Base-by-base conservation (phyloP, 352 stramenopile genomes). In the Phytophthora pseudosyringae region DNA sequence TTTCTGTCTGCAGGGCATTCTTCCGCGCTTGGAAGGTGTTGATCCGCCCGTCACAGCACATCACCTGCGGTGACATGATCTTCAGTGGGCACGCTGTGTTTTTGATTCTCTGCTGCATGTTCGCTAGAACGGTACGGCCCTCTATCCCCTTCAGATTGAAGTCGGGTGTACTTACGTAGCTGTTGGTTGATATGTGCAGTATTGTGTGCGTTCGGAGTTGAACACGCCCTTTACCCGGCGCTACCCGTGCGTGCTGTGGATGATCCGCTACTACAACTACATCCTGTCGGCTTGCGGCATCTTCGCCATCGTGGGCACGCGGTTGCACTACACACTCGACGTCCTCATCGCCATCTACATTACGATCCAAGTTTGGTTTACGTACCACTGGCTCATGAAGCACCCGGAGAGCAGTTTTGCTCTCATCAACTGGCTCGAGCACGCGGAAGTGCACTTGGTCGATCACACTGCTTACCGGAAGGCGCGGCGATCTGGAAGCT, bases 31-130 rank as follows among this genome's bases (percentile, higher is more conserved):
- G 76, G 73, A 94, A 95, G 60, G 88, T 95, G 33, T 79, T 95
- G 59, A 82, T 91, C 36, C 73, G 83, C 36, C 88, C 88, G 32
- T 91, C 88, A 43, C 80, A 94, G 66, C 82, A 95, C 70, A 95
- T 95, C 61, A 95, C 88, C 11, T 95, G 88, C 61, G 88, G 88
- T 62, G 88, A 95, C 51, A 95, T 95, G 88, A 81, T 95, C 70
- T 95, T 95, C 70, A 95, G 88, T 62, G 88, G 88, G 31, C 88
- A 95, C 68, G 83, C 83, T 5, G 88, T 95, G 12, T 95, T 94
- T 68, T 72, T 95, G 33, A 83, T 93, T 71, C 80, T 95, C 40
- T 94, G 83, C 62, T 78, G 75, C 49, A 93, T 93, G 81, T 81
- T 91, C 28, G 83, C 91, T 49, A 81, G 78, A 64, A 89, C 83